Evolutionary conservation across 2,329 filamentous ascomycete species (phyloP).

Genomic region (Huntiella moniliformis): DNA sequence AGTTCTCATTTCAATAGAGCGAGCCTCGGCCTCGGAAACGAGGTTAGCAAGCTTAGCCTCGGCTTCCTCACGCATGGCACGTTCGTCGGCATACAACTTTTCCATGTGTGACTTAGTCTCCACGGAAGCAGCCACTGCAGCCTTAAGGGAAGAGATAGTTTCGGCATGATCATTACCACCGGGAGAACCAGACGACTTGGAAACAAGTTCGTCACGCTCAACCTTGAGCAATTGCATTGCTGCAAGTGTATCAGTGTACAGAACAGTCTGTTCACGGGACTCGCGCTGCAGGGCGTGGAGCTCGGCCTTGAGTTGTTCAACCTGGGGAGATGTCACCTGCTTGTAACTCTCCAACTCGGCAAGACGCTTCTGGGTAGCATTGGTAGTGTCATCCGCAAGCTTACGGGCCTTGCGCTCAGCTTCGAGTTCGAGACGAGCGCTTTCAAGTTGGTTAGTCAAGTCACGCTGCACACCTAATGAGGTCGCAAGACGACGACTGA

Average conservation of each 20-base stretch:
- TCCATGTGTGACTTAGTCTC: slow-evolving; percentile 63
- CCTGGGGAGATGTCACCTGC: slow-evolving; percentile 65
- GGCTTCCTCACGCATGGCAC: slow-evolving; percentile 50
- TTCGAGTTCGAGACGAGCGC: slow-evolving; percentile 49
- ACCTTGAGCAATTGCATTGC: slow-evolving; percentile 56
- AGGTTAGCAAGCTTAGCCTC: slow-evolving; percentile 62
- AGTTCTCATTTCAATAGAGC: slow-evolving; percentile 57
- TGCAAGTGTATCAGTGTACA: slow-evolving; percentile 56
- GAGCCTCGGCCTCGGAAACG: slow-evolving; percentile 65
- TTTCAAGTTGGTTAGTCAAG: slow-evolving; percentile 57
- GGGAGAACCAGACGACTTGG: slow-evolving; percentile 48
- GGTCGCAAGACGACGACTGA: slow-evolving; percentile 65
- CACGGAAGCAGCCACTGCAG: slow-evolving; percentile 59
- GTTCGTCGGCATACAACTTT: slow-evolving; percentile 67
- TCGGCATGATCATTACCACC: slow-evolving; percentile 50
- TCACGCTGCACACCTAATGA: slow-evolving; percentile 64
- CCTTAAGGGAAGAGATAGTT: slow-evolving; percentile 56
- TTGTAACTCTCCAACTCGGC: slow-evolving; percentile 67
- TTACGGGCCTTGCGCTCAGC: slow-evolving; percentile 66
- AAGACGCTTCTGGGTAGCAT: slow-evolving; percentile 66
- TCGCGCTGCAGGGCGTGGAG: slow-evolving; percentile 62
- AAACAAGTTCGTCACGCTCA: slow-evolving; percentile 65
- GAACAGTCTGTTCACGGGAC: slow-evolving; percentile 63
- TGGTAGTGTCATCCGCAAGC: slow-evolving; percentile 72
- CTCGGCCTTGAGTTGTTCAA: slow-evolving; percentile 71